Evolutionary conservation across 148 eudicot species (phyloP), one percentile per base, ranked within the genome.

Genomic region (Euryodendron excelsum): DNA sequence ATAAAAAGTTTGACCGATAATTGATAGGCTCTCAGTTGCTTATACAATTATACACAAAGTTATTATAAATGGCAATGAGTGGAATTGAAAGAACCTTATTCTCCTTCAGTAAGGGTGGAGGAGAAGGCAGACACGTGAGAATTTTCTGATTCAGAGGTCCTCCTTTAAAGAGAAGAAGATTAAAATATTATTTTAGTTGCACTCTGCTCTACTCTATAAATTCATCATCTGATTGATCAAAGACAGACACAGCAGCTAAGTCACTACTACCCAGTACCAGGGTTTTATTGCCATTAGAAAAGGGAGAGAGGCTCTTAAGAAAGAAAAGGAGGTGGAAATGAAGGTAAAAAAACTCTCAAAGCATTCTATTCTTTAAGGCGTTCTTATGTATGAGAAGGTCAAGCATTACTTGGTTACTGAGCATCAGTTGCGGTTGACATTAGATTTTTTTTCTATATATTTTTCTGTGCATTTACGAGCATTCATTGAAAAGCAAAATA

Each of bases 81-180:
- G n/a, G 1, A 30, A 34, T 31, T 11, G 36, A 3, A 63, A 10
- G 69, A 65, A 34, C 34, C 69, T 36, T 2, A 65, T 65, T 34
- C 69, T 62, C 39, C 67, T 31, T 34, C 69, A 65, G 6, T 9
- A 65, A 65, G 69, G 69, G 69, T 65, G 69, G 69, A 65, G 41
- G 69, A 65, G 14, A 65, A 34, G 36, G 44, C 45, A 31, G n/a
- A 20, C 45, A 20, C 18, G 45, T 8, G 69, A 65, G 31, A 33
- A 65, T 39, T 20, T 34, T 34, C 11, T 34, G 23, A 20, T 18
- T 8, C 69, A 65, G 44, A 65, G 69, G 69, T 34, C 18, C 23
- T 36, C 69, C 27, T 65, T 65, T 34, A 65, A 65, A 65, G 69
- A 4, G 45, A 3, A 65, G 44, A 9, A 65, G 12, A 65, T 34